Evolutionary conservation across 371 early-diverging fungal species (phyloP).

Genomic region (Mucor irregularis): DNA sequence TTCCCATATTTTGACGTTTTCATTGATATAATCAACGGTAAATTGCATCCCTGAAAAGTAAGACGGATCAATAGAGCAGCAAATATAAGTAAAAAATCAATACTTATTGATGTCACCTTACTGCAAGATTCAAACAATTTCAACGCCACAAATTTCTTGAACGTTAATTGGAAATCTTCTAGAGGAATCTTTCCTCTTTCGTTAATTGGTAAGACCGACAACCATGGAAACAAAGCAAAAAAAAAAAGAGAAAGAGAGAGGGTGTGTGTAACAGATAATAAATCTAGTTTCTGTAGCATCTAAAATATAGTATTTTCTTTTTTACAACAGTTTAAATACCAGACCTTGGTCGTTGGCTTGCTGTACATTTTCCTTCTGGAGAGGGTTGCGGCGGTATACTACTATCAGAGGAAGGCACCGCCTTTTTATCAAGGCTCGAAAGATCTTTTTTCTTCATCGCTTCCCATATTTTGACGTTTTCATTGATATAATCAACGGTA

Average conservation of each 20-base stretch:
- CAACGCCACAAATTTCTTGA: constrained; percentile 38
- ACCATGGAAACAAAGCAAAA: too few relatives aligned
- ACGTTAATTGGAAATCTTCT: constrained; percentile 44
- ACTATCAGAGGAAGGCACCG: too few relatives aligned
- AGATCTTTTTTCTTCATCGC: constrained; percentile 8
- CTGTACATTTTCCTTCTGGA: neutral
- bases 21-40: constrained; percentile 35
- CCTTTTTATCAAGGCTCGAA: too few relatives aligned
- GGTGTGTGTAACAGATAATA: constrained; percentile 1
- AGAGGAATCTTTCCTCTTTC: constrained; percentile 39
- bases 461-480: constrained; percentile 40
- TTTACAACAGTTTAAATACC: neutral
- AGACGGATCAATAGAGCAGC: neutral
- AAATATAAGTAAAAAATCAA: neutral
- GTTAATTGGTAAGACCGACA: constrained; percentile 43
- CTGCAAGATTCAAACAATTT: constrained; percentile 40
- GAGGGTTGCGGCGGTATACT: neutral
- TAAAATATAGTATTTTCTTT: too few relatives aligned
- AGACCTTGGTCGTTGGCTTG: neutral
- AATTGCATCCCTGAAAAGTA: constrained; percentile 36
- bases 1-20: constrained; percentile 20
- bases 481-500: constrained; percentile 35
- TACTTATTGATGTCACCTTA: constrained; percentile 33
- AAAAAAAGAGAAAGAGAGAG: too few relatives aligned
- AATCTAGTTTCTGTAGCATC: constrained; percentile 31